These are phyloP conservation scores for Amylostereum chailletii DNA, from an alignment of 1,284 basidiomycete genomes.

Conservation along the genomic window DNA sequence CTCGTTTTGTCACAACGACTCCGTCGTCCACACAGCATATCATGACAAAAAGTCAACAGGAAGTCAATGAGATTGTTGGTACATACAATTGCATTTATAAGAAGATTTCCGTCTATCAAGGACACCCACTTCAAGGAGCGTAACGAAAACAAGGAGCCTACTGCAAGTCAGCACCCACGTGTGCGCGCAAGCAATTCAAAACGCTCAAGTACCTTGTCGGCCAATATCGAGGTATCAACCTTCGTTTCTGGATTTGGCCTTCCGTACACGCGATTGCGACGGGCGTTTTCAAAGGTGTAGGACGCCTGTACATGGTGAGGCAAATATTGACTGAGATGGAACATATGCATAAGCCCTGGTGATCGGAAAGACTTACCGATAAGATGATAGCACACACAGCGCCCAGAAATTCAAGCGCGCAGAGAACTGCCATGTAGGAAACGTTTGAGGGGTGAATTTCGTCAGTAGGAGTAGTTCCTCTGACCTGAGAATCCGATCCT, in stretches of 20 bases:
- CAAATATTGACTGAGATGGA: neutral
- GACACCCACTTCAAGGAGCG: too few species aligned
- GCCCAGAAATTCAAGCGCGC: conserved; percentile 51
- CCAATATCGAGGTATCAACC: conserved; percentile 59
- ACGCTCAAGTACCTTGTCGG: conserved; percentile 31
- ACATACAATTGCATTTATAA: too few species aligned
- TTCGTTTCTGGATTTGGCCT: conserved; percentile 35
- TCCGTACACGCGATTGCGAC: conserved; percentile 47
- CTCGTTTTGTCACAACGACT: too few species aligned
- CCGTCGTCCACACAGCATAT: too few species aligned
- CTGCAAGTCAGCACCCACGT: too few species aligned
- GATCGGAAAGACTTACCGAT: conserved; percentile 29
- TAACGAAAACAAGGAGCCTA: too few species aligned
- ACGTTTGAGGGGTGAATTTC: too few species aligned
- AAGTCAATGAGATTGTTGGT: too few species aligned
- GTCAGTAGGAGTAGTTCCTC: too few species aligned
- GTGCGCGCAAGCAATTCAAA: too few species aligned
- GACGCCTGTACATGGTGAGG: conserved; percentile 33
- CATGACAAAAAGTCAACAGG: too few species aligned
- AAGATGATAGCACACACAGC: conserved; percentile 43
- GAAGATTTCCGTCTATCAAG: too few species aligned
- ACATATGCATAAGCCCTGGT: neutral
- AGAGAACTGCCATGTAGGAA: conserved; percentile 30
- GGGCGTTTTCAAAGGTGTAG: conserved; percentile 53
- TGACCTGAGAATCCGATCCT: conserved; percentile 52